phyloP scores from a whole-genome alignment of 2,329 filamentous ascomycete genomes.

The Verticillium klebahnii region DNA sequence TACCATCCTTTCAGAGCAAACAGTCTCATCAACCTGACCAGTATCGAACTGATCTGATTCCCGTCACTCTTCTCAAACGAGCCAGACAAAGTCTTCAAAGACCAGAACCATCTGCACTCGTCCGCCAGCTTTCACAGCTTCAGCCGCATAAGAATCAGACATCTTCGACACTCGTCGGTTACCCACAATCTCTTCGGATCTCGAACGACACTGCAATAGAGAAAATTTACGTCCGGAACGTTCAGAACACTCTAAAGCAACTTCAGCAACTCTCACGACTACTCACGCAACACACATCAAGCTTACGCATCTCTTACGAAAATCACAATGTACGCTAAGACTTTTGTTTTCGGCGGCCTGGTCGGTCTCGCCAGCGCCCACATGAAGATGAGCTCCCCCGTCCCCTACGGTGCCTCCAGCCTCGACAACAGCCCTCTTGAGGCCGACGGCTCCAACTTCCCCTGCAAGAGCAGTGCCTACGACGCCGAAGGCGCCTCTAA shows the following conservation, averaged over 20 bases:
- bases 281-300: constrained; percentile 4
- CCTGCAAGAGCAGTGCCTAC: constrained; percentile 66
- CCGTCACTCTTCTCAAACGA: no score
- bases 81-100: no score
- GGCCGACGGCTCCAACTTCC: constrained; percentile 62
- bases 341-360: constrained; percentile 50
- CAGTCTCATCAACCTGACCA: constrained; percentile 8
- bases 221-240: constrained; percentile 35
- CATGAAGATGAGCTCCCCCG: constrained; percentile 66
- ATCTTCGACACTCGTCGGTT: constrained; percentile 6
- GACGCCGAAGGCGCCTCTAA: constrained; percentile 47
- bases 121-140: neutral
- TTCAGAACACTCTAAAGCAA: constrained; percentile 17
- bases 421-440: constrained; percentile 61
- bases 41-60: constrained; percentile 2
- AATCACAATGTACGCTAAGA: constrained; percentile 49
- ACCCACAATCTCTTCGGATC: constrained; percentile 8
- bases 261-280: constrained; percentile 8
- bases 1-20: constrained; percentile 12
- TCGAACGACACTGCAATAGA: constrained; percentile 6
- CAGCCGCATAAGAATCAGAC: neutral
- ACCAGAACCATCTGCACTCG: neutral
- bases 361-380: constrained; percentile 64
- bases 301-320: constrained; percentile 13
- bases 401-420: constrained; percentile 47